Evolutionary conservation across 2,329 filamentous ascomycete species (phyloP), one percentile per base, ranked within the genome.

Genomic region (Ophiostoma piceae): DNA sequence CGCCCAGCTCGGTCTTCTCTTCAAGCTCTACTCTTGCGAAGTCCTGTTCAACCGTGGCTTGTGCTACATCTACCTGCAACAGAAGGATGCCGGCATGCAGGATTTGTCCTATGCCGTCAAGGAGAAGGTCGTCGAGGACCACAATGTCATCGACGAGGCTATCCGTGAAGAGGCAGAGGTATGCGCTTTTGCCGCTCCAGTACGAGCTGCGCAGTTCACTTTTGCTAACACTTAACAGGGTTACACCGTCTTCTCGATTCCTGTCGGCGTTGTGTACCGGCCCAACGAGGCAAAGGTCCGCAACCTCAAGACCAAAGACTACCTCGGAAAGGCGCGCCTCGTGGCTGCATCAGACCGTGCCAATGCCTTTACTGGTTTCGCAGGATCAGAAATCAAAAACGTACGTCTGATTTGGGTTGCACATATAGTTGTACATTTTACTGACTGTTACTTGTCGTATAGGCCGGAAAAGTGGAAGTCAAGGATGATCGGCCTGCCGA

Each of bases 221-320:
- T 41, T 39, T 39, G 62, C 62, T 65, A 65, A 65, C 32, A 65
- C 32, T 22, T 3, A 43, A 2, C 72, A 96, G 91, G 95, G 94
- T 66, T 99, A 99, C 77, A 98, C 95, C 0, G 95, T 99, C 60
- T 99, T 99, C 81, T 98, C 94, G 0, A 98, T 98, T 68, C 95
- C 95, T 0, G 94, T 98, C 14, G 95, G 95, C 32, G 92, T 97
- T 41, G 87, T 99, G 19, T 99, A 98, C 80, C 86, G 95, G 71
- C 95, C 95, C 29, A 98, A 97, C 77, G 94, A 96, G 76, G 94
- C 95, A 73, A 99, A 99, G 80, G 95, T 99, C 74, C 96, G 96
- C 80, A 99, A 99, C 77, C 83, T 99, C 76, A 97, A 97, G 83
- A 92, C 93, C 29, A 98, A 98, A 79, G 94, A 99, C 77, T 99